phyloP scores from a whole-genome alignment of 2,329 filamentous ascomycete genomes.

The Aspergillus thermomutatus region DNA sequence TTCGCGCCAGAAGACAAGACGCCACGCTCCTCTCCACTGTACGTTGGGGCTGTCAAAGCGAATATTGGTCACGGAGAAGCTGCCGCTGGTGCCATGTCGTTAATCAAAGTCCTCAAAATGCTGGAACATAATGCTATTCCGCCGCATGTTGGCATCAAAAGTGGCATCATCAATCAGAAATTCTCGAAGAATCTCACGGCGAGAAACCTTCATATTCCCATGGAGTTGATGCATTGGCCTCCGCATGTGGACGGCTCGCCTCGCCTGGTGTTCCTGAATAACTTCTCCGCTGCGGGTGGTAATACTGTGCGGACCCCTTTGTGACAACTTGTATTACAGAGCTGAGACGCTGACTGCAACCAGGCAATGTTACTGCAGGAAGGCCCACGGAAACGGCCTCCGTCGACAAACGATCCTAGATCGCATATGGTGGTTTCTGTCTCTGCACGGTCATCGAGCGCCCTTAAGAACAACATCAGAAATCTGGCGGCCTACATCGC shows the following conservation, averaged over 20 bases:
- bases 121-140: slow-evolving; percentile 61
- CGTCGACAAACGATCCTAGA: too few relatives aligned
- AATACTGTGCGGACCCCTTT: too few relatives aligned
- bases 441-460: slow-evolving; percentile 50
- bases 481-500: slow-evolving; percentile 46
- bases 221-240: slow-evolving; percentile 41
- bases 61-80: slow-evolving; percentile 47
- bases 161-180: slow-evolving; percentile 29
- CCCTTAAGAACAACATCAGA: slow-evolving; percentile 52
- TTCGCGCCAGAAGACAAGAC: slow-evolving; percentile 62
- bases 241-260: too few relatives aligned
- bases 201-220: slow-evolving; percentile 30
- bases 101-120: slow-evolving; percentile 65
- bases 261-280: too few relatives aligned
- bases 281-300: too few relatives aligned
- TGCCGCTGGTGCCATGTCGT: slow-evolving; percentile 28
- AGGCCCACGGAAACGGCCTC: too few relatives aligned
- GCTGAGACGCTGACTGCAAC: too few relatives aligned
- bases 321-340: too few relatives aligned
- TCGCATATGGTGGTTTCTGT: slow-evolving; percentile 55
- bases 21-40: slow-evolving; percentile 24
- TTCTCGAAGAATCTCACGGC: slow-evolving; percentile 31
- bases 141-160: slow-evolving; percentile 65
- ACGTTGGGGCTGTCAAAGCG: slow-evolving; percentile 31
- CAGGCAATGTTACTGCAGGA: too few relatives aligned